Evolutionary conservation across 371 early-diverging fungal species (phyloP).

Genomic region (Nosema muscidifuracis): DNA sequence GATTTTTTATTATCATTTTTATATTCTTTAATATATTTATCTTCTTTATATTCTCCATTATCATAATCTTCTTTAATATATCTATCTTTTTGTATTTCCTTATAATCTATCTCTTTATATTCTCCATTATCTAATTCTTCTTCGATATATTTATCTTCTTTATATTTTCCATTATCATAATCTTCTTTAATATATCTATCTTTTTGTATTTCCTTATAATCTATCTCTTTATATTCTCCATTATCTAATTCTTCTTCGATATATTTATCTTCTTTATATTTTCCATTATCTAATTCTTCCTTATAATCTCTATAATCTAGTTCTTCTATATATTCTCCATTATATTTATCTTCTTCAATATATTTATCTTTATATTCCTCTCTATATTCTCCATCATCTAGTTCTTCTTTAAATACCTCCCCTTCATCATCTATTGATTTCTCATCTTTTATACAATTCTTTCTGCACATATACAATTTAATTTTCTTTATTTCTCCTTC

Average conservation of each 20-base stretch:
- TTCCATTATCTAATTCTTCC: neutral
- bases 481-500: conserved; percentile 16
- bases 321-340: neutral
- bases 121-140: neutral
- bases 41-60: too few relatives aligned
- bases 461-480: neutral
- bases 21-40: too few relatives aligned
- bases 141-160: neutral
- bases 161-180: neutral
- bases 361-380: neutral
- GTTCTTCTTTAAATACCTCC: neutral
- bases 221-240: neutral
- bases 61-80: too few relatives aligned
- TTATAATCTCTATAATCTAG: neutral
- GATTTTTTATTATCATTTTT: too few relatives aligned
- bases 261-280: too few relatives aligned
- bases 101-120: too few relatives aligned
- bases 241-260: too few relatives aligned
- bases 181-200: too few relatives aligned
- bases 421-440: neutral
- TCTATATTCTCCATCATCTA: neutral
- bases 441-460: neutral
- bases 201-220: too few relatives aligned
- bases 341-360: neutral
- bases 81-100: too few relatives aligned